Evolutionary conservation across 345 rosid genomes (phyloP).

Genomic region (Luvunga scandens): DNA sequence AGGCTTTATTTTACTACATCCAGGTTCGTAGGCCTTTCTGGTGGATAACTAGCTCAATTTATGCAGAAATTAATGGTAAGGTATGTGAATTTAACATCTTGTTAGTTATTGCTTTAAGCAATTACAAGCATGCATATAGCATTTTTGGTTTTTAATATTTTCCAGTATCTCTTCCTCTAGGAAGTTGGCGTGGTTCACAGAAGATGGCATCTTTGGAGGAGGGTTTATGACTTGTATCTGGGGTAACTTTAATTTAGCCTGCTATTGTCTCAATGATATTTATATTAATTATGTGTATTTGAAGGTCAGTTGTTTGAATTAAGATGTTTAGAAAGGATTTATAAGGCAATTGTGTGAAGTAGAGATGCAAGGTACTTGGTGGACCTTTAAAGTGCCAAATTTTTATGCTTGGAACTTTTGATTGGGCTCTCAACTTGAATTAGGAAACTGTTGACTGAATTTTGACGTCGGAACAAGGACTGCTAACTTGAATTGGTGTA

Average conservation of each 20-base stretch:
- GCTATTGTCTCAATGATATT: slow-evolving; percentile 1
- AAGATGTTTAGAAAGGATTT: not conserved
- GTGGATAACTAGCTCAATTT: slow-evolving; percentile 97
- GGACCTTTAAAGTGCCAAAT: not conserved
- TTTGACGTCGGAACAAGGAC: not conserved
- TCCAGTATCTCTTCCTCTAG: slow-evolving; percentile 31
- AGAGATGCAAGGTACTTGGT: not conserved
- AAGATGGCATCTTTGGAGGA: slow-evolving; percentile 97
- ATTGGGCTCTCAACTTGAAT: not conserved
- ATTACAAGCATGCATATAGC: not conserved
- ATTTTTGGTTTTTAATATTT: slow-evolving; percentile 17
- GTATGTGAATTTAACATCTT: slow-evolving; percentile 35
- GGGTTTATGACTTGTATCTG: slow-evolving; percentile 87
- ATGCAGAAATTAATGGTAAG: slow-evolving; percentile 84
- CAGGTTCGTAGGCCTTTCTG: slow-evolving; percentile 96
- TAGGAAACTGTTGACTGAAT: not conserved
- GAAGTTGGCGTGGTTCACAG: slow-evolving; percentile 93
- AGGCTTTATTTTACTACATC: slow-evolving; percentile 20
- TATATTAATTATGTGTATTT: not conserved
- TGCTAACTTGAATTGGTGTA: not conserved
- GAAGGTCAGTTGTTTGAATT: not conserved
- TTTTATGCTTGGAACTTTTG: not conserved
- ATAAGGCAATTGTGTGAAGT: not conserved
- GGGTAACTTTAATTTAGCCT: slow-evolving; percentile 51
- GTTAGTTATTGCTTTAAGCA: not conserved